Conservation (phyloP, 2,329 filamentous ascomycete species). For the Cladosporium sp. region DNA sequence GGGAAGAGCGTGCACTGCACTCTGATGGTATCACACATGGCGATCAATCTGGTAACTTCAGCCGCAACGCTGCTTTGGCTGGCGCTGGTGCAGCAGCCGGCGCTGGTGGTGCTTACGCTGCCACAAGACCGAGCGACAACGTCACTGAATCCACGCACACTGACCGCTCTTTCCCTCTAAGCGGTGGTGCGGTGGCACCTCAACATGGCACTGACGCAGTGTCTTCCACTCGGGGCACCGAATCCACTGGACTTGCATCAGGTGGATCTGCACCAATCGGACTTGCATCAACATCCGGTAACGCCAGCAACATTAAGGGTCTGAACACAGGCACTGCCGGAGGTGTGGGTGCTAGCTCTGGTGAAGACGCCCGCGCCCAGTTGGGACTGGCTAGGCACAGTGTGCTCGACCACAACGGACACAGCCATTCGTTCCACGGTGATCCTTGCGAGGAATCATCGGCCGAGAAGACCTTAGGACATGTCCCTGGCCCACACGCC, state of each 20-base stretch:
- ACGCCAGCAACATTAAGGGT: neutral
- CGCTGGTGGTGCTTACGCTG: slow-evolving; percentile 16
- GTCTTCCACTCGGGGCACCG: neutral
- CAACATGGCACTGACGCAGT: slow-evolving; percentile 12
- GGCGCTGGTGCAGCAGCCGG: slow-evolving; percentile 31
- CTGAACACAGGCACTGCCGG: neutral
- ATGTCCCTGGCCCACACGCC: slow-evolving; percentile 28
- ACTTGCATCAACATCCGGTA: neutral
- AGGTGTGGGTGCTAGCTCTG: neutral
- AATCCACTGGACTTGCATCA: neutral
- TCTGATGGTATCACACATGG: neutral
- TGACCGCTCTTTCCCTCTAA: slow-evolving; percentile 22
- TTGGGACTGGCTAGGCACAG: neutral
- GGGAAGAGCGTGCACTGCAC: neutral
- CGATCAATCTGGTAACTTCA: neutral
- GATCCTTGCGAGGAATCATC: slow-evolving; percentile 23
- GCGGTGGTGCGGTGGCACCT: slow-evolving; percentile 8
- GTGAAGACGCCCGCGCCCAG: slow-evolving; percentile 5
- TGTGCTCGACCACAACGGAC: slow-evolving; percentile 20
- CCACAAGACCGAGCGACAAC: slow-evolving; percentile 13
- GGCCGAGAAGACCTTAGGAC: slow-evolving; percentile 10
- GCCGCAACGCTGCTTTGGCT: slow-evolving; percentile 15
- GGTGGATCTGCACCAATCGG: too few species aligned
- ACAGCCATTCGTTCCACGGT: slow-evolving; percentile 21
- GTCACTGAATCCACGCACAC: slow-evolving; percentile 25